Evolutionary conservation across 1,139 yeast species (phyloP), one percentile per base, ranked within the genome.

Genomic region (Suhomyces chickasaworum): DNA sequence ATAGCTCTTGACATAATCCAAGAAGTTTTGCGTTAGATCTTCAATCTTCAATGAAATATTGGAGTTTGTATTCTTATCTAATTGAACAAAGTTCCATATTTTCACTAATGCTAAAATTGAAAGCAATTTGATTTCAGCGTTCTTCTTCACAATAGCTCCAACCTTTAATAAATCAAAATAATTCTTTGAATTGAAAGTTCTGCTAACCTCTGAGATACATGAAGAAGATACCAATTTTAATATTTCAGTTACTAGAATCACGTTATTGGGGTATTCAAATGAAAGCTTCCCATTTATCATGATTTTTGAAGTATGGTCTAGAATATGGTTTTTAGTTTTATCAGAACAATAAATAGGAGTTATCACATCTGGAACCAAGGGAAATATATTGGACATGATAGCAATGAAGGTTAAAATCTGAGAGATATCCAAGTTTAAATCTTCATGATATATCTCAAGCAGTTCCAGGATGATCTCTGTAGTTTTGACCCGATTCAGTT

Each of bases 81-180:
- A 52, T 31, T 60, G 57, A 1, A 76, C 58, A 45, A 66, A 61
- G 49, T 66, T 71, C 81, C 81, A 77, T n/a, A 73, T 44, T 53
- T 78, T 78, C 7, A 73, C 58, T 7, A 73, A 52, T 23, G 66
- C 65, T 37, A 76, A 57, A 1, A 69, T 59, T 0, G 78, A 63
- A 16, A 73, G 54, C 2, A 69, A 51, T 45, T 59, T 61, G 1
- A 73, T 57, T 33, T 61, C 61, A 0, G 49, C 17, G 17, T 49
- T 37, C 32, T 23, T 53, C 49, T 22, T 49, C 34, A 40, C 59
- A 47, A 32, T 38, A 4, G 59, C 42, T 20, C 69, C 61, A 41
- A 55, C 44, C 52, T 61, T 52, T 12, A 76, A 53, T 12, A 71
- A 54, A 1, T 58, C 56, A 18, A 66, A 51, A 50, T 68, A 76